Evolutionary conservation across 345 rosid species (phyloP), one percentile per base, ranked within the genome.

Genomic region (Citrus reticulata): DNA sequence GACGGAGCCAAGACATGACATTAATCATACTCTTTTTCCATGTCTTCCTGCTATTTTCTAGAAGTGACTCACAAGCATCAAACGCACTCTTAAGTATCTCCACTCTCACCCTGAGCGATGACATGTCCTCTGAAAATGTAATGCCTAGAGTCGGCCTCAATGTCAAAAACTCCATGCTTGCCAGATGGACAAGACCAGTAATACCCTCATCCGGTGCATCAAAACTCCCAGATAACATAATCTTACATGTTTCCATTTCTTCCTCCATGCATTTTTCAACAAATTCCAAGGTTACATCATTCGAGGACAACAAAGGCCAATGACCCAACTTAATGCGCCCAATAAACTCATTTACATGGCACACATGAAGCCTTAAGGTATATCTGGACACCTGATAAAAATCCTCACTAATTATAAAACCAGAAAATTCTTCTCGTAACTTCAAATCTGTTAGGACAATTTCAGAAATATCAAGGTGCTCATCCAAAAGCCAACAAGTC

Each of bases 1-100:
- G 98, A 71, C 93, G 89, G 78, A 95, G 77, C 99, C 99, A 95
- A 78, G 92, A 87, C 94, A 95, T 93, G 76, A 89, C 88, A 89
- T 92, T 92, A 81, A 90, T 78, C 95, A 95, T 90, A 85, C 98
- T 93, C 86, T 83, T 93, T 83, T 89, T 93, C 99, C 99, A 95
- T 55, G 86, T 60, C 61, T 91, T 94, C 82, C 95, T 88, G 6
- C 84, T 84, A 72, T 77, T 90, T 73, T 91, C 98, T 39, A 89
- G 81, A 78, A 93, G 89, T 19, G 96, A 93, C 72, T 86, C 95
- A 73, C 97, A 91, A 5, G 91, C 88, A 82, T 91, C 88, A 83
- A 95, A 92, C 60, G 90, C 93, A 60, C 86, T 78, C 80, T 83
- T 80, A 74, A 92, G 91, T 58, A 95, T 87, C 86, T 90, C 97